phyloP scores from a whole-genome alignment of 331 rosid species.

The Stylosanthes scabra region DNA sequence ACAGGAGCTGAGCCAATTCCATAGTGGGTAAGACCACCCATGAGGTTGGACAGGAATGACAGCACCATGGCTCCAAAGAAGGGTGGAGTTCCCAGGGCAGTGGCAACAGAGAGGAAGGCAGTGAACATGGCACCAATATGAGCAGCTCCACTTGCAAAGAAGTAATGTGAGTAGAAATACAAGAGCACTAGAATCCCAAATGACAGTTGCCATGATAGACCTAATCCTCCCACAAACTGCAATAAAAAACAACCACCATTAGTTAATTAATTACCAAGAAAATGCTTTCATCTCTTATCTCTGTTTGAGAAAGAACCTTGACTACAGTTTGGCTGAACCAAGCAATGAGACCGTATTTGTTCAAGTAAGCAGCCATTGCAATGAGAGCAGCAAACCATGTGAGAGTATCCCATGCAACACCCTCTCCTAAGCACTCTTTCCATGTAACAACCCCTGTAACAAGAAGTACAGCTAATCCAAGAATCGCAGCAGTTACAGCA shows the following conservation, averaged over 20 bases:
- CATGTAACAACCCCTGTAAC: conserved; percentile 93
- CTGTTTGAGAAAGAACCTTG: conserved; percentile 60
- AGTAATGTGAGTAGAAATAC: conserved; percentile 96
- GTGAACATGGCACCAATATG: conserved; percentile 99
- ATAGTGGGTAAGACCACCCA: conserved; percentile 99
- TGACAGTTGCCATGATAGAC: conserved; percentile 93
- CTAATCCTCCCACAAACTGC: conserved; percentile 98
- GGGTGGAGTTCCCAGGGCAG: conserved; percentile 97
- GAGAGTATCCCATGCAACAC: conserved; percentile 99
- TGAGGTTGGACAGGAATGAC: conserved; percentile 90
- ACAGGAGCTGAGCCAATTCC: conserved; percentile 98
- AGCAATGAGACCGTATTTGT: conserved; percentile 95
- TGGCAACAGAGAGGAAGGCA: conserved; percentile 91
- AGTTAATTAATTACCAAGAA: too few relatives aligned
- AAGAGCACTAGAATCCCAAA: conserved; percentile 95
- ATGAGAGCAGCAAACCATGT: conserved; percentile 99
- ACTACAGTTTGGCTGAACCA: conserved; percentile 97
- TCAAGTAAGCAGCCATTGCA: conserved; percentile 99
- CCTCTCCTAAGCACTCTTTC: conserved; percentile 97
- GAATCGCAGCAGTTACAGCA: conserved; percentile 94
- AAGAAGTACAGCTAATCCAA: conserved; percentile 87
- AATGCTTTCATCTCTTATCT: too few relatives aligned
- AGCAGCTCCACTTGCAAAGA: conserved; percentile 99
- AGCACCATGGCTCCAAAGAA: conserved; percentile 86
- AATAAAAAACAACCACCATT: background rate